A percentile compares a stretch with the other conserved stretches of the same genome.
Evolutionary conservation across 148 eudicot genomes (phyloP).

Genomic region (Rhododendron williamsianum): DNA sequence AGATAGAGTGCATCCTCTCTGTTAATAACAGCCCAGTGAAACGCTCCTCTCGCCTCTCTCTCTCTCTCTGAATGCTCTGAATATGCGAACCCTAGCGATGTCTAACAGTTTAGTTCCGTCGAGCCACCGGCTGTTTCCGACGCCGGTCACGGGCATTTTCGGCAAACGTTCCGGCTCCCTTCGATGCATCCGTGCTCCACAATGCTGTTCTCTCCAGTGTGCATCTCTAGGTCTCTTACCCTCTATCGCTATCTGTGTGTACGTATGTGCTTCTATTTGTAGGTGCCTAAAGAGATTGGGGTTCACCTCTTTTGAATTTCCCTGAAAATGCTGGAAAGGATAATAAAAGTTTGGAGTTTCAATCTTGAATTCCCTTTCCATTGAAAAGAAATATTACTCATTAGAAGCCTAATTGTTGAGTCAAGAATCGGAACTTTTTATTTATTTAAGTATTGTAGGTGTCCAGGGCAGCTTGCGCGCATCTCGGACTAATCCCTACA

Average conservation of each 20-base stretch:
- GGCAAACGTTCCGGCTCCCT: background rate
- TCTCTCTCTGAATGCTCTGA: background rate
- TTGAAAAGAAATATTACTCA: background rate
- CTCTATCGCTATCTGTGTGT: background rate
- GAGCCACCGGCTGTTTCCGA: slow-evolving; percentile 10
- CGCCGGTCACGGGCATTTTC: slow-evolving; percentile 15
- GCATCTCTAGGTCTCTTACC: slow-evolving; percentile 22
- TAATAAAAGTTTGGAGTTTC: background rate
- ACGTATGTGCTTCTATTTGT: background rate
- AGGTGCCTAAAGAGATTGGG: background rate
- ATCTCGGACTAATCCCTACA: background rate
- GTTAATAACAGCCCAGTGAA: background rate
- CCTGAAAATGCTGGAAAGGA: background rate
- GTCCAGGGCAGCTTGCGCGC: background rate
- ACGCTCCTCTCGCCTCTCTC: background rate
- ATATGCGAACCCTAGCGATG: slow-evolving; percentile 24
- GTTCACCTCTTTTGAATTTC: background rate
- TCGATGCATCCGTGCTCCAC: slow-evolving; percentile 8
- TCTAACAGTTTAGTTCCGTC: slow-evolving; percentile 19
- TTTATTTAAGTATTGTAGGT: no score
- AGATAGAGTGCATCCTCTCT: background rate
- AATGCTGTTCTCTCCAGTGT: slow-evolving; percentile 30
- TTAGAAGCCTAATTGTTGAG: background rate
- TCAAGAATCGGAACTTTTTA: background rate
- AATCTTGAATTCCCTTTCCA: background rate